These are phyloP conservation scores for Starmerella asiatica DNA, from an alignment of 805 yeast genomes.

Conservation along the genomic window DNA sequence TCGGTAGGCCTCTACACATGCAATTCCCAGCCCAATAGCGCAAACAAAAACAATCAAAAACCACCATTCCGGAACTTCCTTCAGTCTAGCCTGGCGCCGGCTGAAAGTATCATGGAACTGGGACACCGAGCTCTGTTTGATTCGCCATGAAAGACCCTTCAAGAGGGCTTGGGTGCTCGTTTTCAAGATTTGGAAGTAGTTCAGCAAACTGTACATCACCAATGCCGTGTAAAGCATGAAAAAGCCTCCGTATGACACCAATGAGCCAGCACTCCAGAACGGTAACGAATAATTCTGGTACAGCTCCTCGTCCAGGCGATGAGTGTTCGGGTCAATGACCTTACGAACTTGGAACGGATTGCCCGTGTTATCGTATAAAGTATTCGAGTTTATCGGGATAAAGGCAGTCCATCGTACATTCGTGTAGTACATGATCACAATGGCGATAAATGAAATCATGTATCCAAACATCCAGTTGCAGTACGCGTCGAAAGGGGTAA, in stretches of 20 bases:
- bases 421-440: slow-evolving; percentile 30
- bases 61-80: slow-evolving; percentile 68
- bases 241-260: slow-evolving; percentile 45
- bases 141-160: slow-evolving; percentile 10
- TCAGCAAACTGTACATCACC: slow-evolving; percentile 34
- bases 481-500: slow-evolving; percentile 8
- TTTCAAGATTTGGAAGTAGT: slow-evolving; percentile 29
- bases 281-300: slow-evolving; percentile 56
- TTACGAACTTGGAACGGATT: slow-evolving; percentile 32
- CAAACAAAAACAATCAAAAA: slow-evolving; percentile 33
- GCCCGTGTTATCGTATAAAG: slow-evolving; percentile 34
- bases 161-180: neutral
- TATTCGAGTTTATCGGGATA: slow-evolving; percentile 38
- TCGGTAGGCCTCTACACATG: slow-evolving; percentile 30
- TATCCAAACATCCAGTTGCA: slow-evolving; percentile 27
- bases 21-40: slow-evolving; percentile 34
- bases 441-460: slow-evolving; percentile 25
- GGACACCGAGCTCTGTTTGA: slow-evolving; percentile 10
- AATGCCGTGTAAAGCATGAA: slow-evolving; percentile 45
- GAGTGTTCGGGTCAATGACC: slow-evolving; percentile 36
- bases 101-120: slow-evolving; percentile 17
- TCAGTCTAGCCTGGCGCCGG: slow-evolving; percentile 39
- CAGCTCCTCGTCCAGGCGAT: slow-evolving; percentile 31
- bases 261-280: slow-evolving; percentile 48
- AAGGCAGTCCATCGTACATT: slow-evolving; percentile 40